phyloP scores from a whole-genome alignment of 2,329 filamentous ascomycete genomes.

The Trichophyton rubrum region DNA sequence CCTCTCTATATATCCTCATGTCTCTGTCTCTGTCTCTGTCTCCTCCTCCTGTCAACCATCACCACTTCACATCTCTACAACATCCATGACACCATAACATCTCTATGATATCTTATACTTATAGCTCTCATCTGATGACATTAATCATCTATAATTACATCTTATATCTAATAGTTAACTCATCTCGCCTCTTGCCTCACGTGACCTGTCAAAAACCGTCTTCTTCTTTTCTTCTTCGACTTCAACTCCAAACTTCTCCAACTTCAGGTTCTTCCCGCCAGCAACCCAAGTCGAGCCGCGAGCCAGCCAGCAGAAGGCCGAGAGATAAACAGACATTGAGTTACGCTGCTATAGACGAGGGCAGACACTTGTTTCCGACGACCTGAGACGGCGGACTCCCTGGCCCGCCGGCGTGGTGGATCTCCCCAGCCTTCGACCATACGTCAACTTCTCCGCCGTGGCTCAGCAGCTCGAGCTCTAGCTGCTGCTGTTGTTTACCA shows the following conservation, averaged over 20 bases:
- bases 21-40: too few species aligned
- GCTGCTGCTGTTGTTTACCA: too few species aligned
- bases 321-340: too few species aligned
- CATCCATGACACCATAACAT: neutral
- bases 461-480: too few species aligned
- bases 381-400: too few species aligned
- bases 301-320: too few species aligned
- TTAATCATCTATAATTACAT: neutral
- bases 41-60: too few species aligned
- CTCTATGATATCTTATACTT: neutral
- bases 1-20: too few species aligned
- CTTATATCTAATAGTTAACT: neutral
- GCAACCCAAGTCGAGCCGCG: too few species aligned
- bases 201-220: neutral
- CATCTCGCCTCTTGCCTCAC: neutral
- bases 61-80: too few species aligned
- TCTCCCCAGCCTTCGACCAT: neutral
- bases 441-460: neutral
- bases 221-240: neutral
- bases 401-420: neutral
- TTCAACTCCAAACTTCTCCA: conserved; percentile 13
- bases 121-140: neutral
- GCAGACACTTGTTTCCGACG: too few species aligned
- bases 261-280: conserved; percentile 8
- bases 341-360: too few species aligned